These are phyloP conservation scores for Sarocladiaceae sp. DNA, from an alignment of 2,329 filamentous ascomycete species.

Conservation along the genomic window DNA sequence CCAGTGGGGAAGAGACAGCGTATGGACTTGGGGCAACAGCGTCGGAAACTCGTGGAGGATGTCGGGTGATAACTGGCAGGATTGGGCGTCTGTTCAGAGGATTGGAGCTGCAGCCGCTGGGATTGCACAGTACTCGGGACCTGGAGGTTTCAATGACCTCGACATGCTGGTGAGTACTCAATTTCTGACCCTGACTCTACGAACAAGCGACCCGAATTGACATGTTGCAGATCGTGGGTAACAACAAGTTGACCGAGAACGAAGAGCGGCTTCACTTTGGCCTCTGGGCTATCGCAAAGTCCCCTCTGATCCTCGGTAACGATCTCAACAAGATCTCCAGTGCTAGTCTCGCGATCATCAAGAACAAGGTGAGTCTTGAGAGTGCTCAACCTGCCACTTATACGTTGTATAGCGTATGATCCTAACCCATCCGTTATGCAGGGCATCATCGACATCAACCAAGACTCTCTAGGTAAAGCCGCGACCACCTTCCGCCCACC, in stretches of 20 bases:
- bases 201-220: not conserved
- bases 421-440: too few species aligned
- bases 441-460: slow-evolving; percentile 19
- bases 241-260: slow-evolving; percentile 15
- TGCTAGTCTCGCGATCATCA: slow-evolving; percentile 15
- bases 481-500: slow-evolving; percentile 18
- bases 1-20: slow-evolving; percentile 41
- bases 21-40: slow-evolving; percentile 37
- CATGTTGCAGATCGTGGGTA: slow-evolving; percentile 13
- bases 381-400: too few species aligned
- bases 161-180: slow-evolving; percentile 18
- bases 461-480: slow-evolving; percentile 19
- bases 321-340: slow-evolving; percentile 19
- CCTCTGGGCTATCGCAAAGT: slow-evolving; percentile 22
- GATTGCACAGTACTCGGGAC: slow-evolving; percentile 16
- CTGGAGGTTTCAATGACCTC: slow-evolving; percentile 23
- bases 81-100: slow-evolving; percentile 14
- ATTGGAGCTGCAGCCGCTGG: slow-evolving; percentile 12
- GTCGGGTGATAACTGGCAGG: slow-evolving; percentile 28
- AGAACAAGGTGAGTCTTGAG: slow-evolving; percentile 16
- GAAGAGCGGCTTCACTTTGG: slow-evolving; percentile 21
- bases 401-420: too few species aligned
- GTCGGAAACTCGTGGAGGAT: slow-evolving; percentile 35
- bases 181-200: not conserved
- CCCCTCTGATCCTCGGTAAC: slow-evolving; percentile 18